Percentiles rank a stretch among this genome's conserved stretches.
Evolutionary conservation across 805 yeast genomes (phyloP).

Genomic region (Blastobotrys parvus): DNA sequence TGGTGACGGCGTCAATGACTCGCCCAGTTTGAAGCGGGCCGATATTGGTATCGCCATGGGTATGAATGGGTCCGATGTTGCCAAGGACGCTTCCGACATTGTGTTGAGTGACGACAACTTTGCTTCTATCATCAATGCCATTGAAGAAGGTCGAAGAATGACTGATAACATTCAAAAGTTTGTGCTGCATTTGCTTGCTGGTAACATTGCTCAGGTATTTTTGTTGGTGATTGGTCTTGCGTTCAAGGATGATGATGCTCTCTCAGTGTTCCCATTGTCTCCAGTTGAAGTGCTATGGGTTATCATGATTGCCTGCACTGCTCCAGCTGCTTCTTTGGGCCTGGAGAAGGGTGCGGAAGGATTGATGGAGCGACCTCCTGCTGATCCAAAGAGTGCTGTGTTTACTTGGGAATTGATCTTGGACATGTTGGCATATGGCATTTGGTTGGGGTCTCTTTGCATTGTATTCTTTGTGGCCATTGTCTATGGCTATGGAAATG

Average conservation of each 20-base stretch:
- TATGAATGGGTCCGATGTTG: conserved; percentile 71
- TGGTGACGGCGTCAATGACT: conserved; percentile 78
- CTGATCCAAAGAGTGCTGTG: conserved; percentile 43
- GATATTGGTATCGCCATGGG: conserved; percentile 87
- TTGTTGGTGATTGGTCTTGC: conserved; percentile 65
- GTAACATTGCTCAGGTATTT: conserved; percentile 64
- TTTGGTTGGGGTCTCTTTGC: conserved; percentile 66
- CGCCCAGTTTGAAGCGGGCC: conserved; percentile 66
- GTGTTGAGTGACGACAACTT: conserved; percentile 70
- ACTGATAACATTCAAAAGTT: conserved; percentile 70
- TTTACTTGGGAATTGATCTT: conserved; percentile 58
- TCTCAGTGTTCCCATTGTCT: conserved; percentile 73
- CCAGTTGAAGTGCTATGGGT: conserved; percentile 79
- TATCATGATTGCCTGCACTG: conserved; percentile 68
- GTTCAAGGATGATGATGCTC: conserved; percentile 51
- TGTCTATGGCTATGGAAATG: conserved; percentile 59
- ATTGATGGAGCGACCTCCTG: conserved; percentile 57
- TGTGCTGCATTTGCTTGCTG: conserved; percentile 63
- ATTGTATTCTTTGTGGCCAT: conserved; percentile 56
- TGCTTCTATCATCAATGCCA: conserved; percentile 68
- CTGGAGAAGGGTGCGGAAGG: conserved; percentile 57
- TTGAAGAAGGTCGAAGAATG: conserved; percentile 78
- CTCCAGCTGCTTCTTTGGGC: conserved; percentile 81
- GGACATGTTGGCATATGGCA: conserved; percentile 67
- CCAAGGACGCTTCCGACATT: conserved; percentile 76